These are phyloP conservation scores for Pyropia haitanensis DNA, from an alignment of 23 red algal species.

Conservation along the genomic window DNA sequence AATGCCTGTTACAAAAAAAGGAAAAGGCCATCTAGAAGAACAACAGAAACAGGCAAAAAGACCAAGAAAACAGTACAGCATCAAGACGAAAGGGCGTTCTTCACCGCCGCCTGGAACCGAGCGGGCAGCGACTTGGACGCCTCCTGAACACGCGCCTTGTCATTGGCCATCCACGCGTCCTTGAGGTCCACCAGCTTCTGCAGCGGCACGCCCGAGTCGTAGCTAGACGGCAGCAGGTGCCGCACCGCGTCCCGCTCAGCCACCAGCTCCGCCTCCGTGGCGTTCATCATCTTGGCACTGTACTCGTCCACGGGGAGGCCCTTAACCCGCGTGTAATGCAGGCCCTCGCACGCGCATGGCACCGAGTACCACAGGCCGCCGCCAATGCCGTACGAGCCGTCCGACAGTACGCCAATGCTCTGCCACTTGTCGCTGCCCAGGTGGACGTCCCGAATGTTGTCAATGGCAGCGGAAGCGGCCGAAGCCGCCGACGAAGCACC, in stretches of 20 bases:
- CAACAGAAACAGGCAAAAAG: no score
- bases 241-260: slow-evolving; percentile 92
- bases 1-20: no score
- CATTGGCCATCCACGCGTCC: slow-evolving; percentile 17
- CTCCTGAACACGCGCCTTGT: slow-evolving; percentile 21
- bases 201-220: slow-evolving; percentile 28
- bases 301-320: slow-evolving; percentile 88
- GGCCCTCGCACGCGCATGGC: slow-evolving; percentile 70
- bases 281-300: slow-evolving; percentile 84
- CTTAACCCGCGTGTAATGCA: slow-evolving; percentile 61
- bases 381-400: slow-evolving; percentile 77
- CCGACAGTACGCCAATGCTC: slow-evolving; percentile 57
- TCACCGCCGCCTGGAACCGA: slow-evolving; percentile 25
- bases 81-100: neutral
- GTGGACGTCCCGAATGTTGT: slow-evolving; percentile 75
- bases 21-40: no score
- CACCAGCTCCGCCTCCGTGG: slow-evolving; percentile 76
- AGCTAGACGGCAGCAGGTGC: slow-evolving; percentile 64
- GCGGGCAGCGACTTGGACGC: slow-evolving; percentile 25
- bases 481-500: slow-evolving; percentile 89
- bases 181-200: slow-evolving; percentile 41
- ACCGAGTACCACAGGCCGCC: slow-evolving; percentile 90
- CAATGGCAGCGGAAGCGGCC: slow-evolving; percentile 74
- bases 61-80: no score
- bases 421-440: slow-evolving; percentile 78